Evolutionary conservation across 2,329 filamentous ascomycete genomes (phyloP).

Genomic region (Neobulgaria alba): DNA sequence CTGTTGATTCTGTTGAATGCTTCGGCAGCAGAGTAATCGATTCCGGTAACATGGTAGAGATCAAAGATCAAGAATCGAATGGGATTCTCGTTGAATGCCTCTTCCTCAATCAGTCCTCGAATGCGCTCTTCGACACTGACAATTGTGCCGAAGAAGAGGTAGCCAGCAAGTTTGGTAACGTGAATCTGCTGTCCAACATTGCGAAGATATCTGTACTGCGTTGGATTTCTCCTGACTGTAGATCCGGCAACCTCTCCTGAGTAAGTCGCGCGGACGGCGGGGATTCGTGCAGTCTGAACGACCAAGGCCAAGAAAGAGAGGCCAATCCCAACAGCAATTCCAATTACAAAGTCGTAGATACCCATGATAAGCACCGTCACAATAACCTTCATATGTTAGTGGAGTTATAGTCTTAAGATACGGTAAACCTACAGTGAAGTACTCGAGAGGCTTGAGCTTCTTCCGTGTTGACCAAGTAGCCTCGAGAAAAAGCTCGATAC

Average conservation of each 20-base stretch:
- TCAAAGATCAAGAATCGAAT: slow-evolving; percentile 89
- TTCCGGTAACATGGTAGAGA: slow-evolving; percentile 77
- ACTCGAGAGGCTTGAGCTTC: slow-evolving; percentile 80
- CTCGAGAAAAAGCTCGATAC: slow-evolving; percentile 84
- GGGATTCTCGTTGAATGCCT: slow-evolving; percentile 66
- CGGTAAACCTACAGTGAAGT: slow-evolving; percentile 58
- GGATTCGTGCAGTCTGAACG: slow-evolving; percentile 82
- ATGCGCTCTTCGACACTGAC: slow-evolving; percentile 90
- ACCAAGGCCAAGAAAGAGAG: slow-evolving; percentile 87
- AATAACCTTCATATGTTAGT: slow-evolving; percentile 49
- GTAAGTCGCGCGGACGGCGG: slow-evolving; percentile 84
- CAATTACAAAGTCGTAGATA: slow-evolving; percentile 89
- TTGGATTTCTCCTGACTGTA: slow-evolving; percentile 82
- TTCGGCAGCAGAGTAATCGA: slow-evolving; percentile 94
- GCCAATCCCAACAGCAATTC: slow-evolving; percentile 85
- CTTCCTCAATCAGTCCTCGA: slow-evolving; percentile 70
- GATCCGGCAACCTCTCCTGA: slow-evolving; percentile 83
- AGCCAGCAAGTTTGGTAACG: slow-evolving; percentile 85
- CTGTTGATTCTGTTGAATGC: slow-evolving; percentile 90
- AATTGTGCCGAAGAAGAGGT: slow-evolving; percentile 97
- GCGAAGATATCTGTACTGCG: slow-evolving; percentile 78
- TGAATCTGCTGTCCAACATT: slow-evolving; percentile 82
- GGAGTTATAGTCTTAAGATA: no score
- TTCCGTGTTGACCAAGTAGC: slow-evolving; percentile 83
- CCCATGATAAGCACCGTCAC: slow-evolving; percentile 94